Evolutionary conservation across 257 asterid genomes (phyloP).

Genomic region (Solanum sejunctum): DNA sequence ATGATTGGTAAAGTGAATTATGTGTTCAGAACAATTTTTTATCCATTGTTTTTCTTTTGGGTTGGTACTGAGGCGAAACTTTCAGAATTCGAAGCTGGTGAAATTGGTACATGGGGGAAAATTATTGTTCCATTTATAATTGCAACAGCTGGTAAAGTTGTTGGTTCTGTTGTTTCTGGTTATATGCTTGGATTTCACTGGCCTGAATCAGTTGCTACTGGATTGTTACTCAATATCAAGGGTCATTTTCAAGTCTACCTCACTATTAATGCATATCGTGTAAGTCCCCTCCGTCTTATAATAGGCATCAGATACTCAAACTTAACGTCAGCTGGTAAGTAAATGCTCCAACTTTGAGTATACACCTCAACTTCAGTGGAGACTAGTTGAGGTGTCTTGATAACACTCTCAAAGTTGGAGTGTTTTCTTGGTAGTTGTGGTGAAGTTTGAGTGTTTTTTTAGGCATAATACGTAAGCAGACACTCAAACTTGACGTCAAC

Average conservation of each 20-base stretch:
- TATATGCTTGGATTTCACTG: constrained; percentile 68
- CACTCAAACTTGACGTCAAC: too few species aligned
- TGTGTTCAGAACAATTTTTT: constrained; percentile 49
- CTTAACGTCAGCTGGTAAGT: neutral
- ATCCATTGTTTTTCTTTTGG: constrained; percentile 86
- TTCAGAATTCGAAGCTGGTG: constrained; percentile 17
- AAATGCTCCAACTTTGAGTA: neutral
- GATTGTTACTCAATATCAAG: constrained; percentile 65
- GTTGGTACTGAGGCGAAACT: constrained; percentile 55
- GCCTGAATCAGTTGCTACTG: constrained; percentile 80
- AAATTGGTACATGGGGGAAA: constrained; percentile 29
- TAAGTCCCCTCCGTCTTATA: constrained; percentile 9
- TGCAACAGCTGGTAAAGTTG: constrained; percentile 45
- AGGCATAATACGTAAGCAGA: too few species aligned
- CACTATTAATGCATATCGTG: constrained; percentile 47
- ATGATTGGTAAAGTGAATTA: constrained; percentile 64
- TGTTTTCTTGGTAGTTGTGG: neutral
- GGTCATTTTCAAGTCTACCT: constrained; percentile 82
- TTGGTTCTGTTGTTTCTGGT: constrained; percentile 59
- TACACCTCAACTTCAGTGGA: neutral
- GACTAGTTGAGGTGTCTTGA: neutral
- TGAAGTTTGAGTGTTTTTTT: neutral
- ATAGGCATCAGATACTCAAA: neutral
- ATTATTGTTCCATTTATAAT: constrained; percentile 28
- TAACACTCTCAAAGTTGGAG: neutral